Conservation (phyloP, 1,139 yeast species). For the Scheffersomyces illinoinensis region DNA sequence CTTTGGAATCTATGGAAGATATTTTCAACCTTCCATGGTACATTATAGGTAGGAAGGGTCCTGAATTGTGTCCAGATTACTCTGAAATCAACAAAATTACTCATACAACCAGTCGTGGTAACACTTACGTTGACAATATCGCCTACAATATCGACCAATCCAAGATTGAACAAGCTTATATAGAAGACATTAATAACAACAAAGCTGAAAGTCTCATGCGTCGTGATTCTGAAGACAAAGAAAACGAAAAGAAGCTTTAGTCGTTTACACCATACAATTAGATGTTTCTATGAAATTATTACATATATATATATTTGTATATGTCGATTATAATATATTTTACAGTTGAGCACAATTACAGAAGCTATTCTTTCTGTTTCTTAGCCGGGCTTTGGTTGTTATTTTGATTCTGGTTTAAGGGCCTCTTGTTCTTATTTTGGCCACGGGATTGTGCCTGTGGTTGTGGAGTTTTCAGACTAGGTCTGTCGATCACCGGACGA, state of each 20-base stretch:
- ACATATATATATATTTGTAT: no score
- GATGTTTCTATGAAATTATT: no score
- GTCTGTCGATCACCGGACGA: slow-evolving; percentile 24
- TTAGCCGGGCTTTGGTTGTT: not conserved
- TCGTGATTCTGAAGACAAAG: slow-evolving; percentile 1
- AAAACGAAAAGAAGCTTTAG: not conserved
- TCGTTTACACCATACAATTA: not conserved
- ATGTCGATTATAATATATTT: no score
- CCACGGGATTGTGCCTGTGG: not conserved
- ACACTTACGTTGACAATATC: slow-evolving; percentile 21
- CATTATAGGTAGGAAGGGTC: slow-evolving; percentile 53
- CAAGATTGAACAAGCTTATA: slow-evolving; percentile 11
- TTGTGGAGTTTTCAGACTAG: slow-evolving; percentile 1
- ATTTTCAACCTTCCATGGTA: slow-evolving; percentile 62
- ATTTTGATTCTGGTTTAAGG: not conserved
- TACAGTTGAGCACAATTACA: not conserved
- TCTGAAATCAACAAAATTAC: slow-evolving; percentile 42
- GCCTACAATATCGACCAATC: slow-evolving; percentile 16
- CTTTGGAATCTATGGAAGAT: slow-evolving; percentile 59
- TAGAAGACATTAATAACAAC: slow-evolving; percentile 10
- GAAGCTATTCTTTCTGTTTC: not conserved
- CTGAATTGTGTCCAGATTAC: slow-evolving; percentile 52
- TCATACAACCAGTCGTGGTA: slow-evolving; percentile 16
- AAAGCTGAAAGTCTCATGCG: not conserved
- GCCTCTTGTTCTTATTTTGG: not conserved